Evolutionary conservation across 73 alveolate species (phyloP).

Genomic region (Paramecium tetraurelia): DNA sequence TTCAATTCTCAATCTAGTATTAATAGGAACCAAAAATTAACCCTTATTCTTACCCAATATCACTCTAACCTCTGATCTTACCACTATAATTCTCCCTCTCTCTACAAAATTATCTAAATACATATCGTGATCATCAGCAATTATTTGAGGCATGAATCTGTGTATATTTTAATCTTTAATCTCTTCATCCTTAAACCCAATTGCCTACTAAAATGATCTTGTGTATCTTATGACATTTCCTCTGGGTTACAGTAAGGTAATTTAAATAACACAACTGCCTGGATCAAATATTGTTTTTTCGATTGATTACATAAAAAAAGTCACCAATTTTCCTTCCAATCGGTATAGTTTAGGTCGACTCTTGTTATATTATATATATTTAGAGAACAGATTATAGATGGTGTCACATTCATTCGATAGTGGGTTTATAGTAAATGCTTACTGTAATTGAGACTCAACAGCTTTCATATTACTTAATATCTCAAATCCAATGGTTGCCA

Average conservation of each 20-base stretch:
- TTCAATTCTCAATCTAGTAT: not conserved
- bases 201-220: not conserved
- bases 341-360: not conserved
- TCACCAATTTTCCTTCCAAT: not conserved
- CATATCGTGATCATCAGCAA: constrained; percentile 31
- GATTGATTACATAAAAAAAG: not conserved
- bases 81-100: constrained; percentile 37
- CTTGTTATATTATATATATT: not conserved
- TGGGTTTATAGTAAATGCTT: not conserved
- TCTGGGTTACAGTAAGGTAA: constrained; percentile 29
- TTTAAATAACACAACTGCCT: constrained; percentile 8
- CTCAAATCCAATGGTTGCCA: not conserved
- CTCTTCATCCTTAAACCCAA: constrained; percentile 27
- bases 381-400: not conserved
- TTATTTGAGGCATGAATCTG: constrained; percentile 9
- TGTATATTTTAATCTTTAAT: constrained; percentile 1
- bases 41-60: not conserved
- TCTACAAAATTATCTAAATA: constrained; percentile 40
- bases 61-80: not conserved
- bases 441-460: not conserved
- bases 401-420: constrained; percentile 18
- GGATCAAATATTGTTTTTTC: constrained; percentile 25
- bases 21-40: not conserved
- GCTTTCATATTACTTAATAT: not conserved
- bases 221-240: constrained; percentile 18